Conservation (phyloP, 1,284 basidiomycete species). For the Stereum hirsutum region DNA sequence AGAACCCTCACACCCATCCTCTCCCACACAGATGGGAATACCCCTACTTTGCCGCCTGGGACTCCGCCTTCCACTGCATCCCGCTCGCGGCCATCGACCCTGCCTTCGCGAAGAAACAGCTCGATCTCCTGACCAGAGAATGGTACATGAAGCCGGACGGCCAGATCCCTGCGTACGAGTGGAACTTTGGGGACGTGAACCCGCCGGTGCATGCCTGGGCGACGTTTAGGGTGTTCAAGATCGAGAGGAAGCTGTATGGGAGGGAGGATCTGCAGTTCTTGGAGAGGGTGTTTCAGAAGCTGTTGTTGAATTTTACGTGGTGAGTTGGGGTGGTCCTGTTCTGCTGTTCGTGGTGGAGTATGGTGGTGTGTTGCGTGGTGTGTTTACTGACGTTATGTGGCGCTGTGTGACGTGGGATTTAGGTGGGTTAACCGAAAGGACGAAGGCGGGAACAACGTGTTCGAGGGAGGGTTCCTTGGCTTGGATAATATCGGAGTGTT, state of each 20-base stretch:
- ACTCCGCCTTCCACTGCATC: constrained; percentile 97
- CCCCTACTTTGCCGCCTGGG: constrained; percentile 92
- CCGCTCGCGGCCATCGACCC: constrained; percentile 95
- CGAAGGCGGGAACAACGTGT: constrained; percentile 88
- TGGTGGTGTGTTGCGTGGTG: background rate
- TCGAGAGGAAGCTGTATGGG: constrained; percentile 92
- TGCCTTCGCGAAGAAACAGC: constrained; percentile 93
- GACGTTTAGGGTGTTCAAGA: constrained; percentile 96
- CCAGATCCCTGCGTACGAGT: constrained; percentile 96
- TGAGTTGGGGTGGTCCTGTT: background rate
- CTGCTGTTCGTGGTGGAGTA: background rate
- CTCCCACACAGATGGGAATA: constrained; percentile 87
- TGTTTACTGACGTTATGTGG: constrained; percentile 20
- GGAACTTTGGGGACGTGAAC: constrained; percentile 97
- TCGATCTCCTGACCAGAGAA: constrained; percentile 92
- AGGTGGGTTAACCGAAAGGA: constrained; percentile 98
- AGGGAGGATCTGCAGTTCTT: constrained; percentile 88
- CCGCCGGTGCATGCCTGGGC: constrained; percentile 98
- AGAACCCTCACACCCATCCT: background rate
- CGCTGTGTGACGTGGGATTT: background rate
- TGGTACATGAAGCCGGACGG: constrained; percentile 99
- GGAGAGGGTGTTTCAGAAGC: constrained; percentile 97
- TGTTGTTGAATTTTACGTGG: constrained; percentile 97
- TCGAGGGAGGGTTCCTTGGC: constrained; percentile 97
- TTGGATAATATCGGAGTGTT: constrained; percentile 98